A percentile compares a stretch with the other conserved stretches of the same genome.
These are phyloP conservation scores for Brassica rapa DNA, from an alignment of 345 rosid genomes.

Conservation along the genomic window DNA sequence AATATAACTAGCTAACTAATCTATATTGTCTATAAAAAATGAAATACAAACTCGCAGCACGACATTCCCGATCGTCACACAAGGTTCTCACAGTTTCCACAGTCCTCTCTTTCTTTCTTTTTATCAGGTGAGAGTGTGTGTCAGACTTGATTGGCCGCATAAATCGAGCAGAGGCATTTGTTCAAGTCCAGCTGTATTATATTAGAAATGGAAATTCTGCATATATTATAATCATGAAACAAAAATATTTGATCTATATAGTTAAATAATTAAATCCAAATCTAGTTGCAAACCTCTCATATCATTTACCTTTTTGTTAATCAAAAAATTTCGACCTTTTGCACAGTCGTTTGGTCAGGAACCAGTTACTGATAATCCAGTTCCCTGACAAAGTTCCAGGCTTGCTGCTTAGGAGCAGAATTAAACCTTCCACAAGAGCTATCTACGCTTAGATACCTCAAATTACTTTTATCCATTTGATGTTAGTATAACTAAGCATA, in stretches of 20 bases:
- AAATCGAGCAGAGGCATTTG: not conserved
- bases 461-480: constrained; percentile 1
- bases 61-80: not conserved
- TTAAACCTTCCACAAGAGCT: not conserved
- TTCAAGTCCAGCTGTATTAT: not conserved
- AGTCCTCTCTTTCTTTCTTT: constrained; percentile 1
- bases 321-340: not conserved
- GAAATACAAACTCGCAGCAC: constrained; percentile 7
- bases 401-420: not conserved
- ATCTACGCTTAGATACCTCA: not conserved
- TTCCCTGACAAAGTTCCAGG: not conserved
- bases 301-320: not conserved
- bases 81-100: not conserved
- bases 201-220: not conserved
- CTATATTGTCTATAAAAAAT: not conserved
- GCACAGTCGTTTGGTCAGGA: not conserved
- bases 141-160: not conserved
- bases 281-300: not conserved
- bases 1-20: constrained; percentile 5
- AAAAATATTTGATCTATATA: not conserved
- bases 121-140: not conserved
- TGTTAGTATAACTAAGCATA: not conserved
- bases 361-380: not conserved
- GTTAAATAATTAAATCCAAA: not conserved
- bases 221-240: constrained; percentile 8